Percentiles rank a stretch among this genome's conserved stretches.
Conservation (phyloP, 2,329 filamentous ascomycete species). For the Neurospora crassa region DNA sequence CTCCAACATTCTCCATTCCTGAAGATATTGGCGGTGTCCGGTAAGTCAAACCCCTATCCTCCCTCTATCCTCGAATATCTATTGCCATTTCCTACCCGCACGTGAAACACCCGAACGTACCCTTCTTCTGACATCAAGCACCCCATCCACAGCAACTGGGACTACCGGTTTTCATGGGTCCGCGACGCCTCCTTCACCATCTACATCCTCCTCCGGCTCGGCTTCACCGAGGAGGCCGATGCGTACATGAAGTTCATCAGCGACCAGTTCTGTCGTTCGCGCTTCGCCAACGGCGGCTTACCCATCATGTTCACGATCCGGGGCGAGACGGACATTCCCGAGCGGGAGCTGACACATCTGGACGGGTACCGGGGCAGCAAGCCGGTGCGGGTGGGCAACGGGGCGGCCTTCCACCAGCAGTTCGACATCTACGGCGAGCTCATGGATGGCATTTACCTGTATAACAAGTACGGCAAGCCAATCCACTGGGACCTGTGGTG, state of each 20-base stretch:
- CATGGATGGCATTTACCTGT: conserved; percentile 68
- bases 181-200: conserved; percentile 70
- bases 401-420: conserved; percentile 65
- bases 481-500: conserved; percentile 70
- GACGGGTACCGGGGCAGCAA: conserved; percentile 62
- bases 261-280: conserved; percentile 55
- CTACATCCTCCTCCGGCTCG: conserved; percentile 67
- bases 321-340: conserved; percentile 65
- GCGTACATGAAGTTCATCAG: conserved; percentile 73
- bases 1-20: conserved; percentile 68
- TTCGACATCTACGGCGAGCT: conserved; percentile 74
- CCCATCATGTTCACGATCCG: conserved; percentile 78
- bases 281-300: conserved; percentile 49
- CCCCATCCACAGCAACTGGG: conserved; percentile 44
- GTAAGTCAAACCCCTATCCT: conserved; percentile 19
- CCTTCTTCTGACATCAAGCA: background rate
- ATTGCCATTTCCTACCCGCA: background rate
- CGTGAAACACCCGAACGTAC: background rate
- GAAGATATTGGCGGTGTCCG: conserved; percentile 59
- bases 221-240: conserved; percentile 66
- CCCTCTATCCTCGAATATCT: background rate
- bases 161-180: conserved; percentile 71
- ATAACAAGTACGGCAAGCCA: conserved; percentile 71
- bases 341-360: conserved; percentile 57
- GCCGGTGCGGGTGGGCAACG: conserved; percentile 69